phyloP scores from a whole-genome alignment of 768 basidiomycete genomes.

The Hericium coralloides region DNA sequence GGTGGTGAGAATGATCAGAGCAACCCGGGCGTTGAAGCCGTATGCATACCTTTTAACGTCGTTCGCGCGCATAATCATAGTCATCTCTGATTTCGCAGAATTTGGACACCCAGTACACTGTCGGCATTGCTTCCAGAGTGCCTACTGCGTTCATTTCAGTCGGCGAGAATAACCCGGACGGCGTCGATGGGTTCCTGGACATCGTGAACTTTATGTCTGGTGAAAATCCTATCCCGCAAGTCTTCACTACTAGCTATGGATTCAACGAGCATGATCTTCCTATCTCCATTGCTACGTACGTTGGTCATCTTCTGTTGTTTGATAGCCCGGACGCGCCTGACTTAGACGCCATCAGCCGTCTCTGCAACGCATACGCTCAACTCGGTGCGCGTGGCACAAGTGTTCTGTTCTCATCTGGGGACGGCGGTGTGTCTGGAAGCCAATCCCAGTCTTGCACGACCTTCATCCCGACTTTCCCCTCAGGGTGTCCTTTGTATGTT shows the following conservation, averaged over 20 bases:
- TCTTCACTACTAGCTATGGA: constrained; percentile 15
- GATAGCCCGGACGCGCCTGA: constrained; percentile 22
- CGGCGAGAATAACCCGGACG: constrained; percentile 12
- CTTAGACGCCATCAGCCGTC: too few species aligned
- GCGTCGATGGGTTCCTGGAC: constrained; percentile 1
- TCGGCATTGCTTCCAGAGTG: constrained; percentile 22
- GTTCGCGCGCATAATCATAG: not conserved
- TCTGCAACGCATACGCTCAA: too few species aligned
- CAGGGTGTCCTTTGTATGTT: constrained; percentile 25
- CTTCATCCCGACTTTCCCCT: constrained; percentile 27
- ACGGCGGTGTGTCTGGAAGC: constrained; percentile 19
- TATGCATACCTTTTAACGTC: not conserved
- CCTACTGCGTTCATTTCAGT: constrained; percentile 18
- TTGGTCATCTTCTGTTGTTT: not conserved
- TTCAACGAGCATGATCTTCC: constrained; percentile 7
- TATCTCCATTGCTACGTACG: not conserved
- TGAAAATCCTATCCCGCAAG: constrained; percentile 8
- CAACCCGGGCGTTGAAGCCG: constrained; percentile 12
- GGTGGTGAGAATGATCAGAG: constrained; percentile 11
- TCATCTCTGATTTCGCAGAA: constrained; percentile 11
- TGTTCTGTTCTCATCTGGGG: constrained; percentile 20
- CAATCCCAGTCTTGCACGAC: constrained; percentile 18
- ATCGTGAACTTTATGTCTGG: not conserved
- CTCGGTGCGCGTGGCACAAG: constrained; percentile 28
- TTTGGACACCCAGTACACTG: constrained; percentile 28